A percentile compares a stretch with the other conserved stretches of the same genome.
Evolutionary conservation across 208 protist species (phyloP).

Genomic region (Wallacemonas sp.): DNA sequence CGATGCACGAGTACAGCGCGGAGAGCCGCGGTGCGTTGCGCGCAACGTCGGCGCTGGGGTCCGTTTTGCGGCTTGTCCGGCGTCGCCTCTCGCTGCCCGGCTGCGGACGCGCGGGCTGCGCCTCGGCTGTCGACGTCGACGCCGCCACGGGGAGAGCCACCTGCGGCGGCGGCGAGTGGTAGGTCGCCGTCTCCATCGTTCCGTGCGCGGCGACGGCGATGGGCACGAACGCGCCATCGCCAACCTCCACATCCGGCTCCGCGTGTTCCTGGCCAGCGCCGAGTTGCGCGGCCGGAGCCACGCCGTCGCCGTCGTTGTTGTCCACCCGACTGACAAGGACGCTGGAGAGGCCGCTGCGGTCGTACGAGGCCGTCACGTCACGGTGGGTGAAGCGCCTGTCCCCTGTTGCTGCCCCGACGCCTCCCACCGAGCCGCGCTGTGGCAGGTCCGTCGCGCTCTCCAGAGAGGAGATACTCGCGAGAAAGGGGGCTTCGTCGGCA

Average conservation of each 20-base stretch:
- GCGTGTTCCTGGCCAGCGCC: background rate
- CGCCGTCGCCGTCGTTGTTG: background rate
- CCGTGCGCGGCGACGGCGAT: slow-evolving; percentile 4
- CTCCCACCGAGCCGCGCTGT: slow-evolving; percentile 12
- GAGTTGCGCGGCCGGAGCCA: background rate
- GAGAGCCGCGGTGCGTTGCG: slow-evolving; percentile 7
- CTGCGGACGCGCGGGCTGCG: background rate
- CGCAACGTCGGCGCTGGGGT: no score
- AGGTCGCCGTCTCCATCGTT: slow-evolving; percentile 22
- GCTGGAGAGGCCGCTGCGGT: slow-evolving; percentile 9
- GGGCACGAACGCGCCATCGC: background rate
- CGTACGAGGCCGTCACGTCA: slow-evolving; percentile 7
- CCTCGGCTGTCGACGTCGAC: background rate
- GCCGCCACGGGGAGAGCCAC: background rate
- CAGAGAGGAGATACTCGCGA: slow-evolving; percentile 5
- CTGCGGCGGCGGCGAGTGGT: slow-evolving; percentile 14
- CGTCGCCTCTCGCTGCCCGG: background rate
- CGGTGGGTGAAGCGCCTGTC: slow-evolving; percentile 6
- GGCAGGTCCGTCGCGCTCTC: background rate
- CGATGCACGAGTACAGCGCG: slow-evolving; percentile 17
- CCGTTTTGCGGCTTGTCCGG: no score
- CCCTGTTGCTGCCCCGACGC: background rate
- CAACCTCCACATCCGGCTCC: background rate
- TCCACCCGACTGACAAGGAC: slow-evolving; percentile 9
- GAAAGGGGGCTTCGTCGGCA: background rate